Evolutionary conservation across 2,329 filamentous ascomycete genomes (phyloP).

Genomic region (Alternaria consortialis): DNA sequence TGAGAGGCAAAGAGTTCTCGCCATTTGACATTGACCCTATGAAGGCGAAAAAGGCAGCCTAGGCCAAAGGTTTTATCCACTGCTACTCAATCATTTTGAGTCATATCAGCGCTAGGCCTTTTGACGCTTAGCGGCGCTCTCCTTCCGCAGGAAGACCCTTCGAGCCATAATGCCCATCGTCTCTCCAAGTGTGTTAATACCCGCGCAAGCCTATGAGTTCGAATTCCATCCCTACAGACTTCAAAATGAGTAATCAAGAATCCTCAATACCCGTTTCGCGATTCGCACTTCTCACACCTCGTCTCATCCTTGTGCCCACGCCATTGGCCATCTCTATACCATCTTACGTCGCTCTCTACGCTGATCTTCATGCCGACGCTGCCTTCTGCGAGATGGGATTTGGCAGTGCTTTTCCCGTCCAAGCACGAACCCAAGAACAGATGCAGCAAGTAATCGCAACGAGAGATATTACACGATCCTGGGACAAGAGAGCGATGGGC

Average conservation of each 20-base stretch:
- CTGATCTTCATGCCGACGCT: not conserved
- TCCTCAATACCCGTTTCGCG: not conserved
- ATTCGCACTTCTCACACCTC: conserved; percentile 1
- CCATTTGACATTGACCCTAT: conserved; percentile 23
- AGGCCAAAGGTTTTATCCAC: not conserved
- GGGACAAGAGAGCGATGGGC: conserved; percentile 21
- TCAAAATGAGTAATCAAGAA: not conserved
- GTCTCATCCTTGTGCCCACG: conserved; percentile 5
- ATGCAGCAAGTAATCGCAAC: conserved; percentile 18
- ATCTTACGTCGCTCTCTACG: conserved; percentile 5
- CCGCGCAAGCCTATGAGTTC: not conserved
- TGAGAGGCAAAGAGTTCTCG: conserved; percentile 16
- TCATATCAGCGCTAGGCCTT: not conserved
- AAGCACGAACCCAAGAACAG: conserved; percentile 15
- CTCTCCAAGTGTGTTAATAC: not conserved
- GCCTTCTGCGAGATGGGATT: conserved; percentile 6
- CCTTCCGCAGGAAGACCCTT: not conserved
- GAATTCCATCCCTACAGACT: not conserved
- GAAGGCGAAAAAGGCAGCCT: conserved; percentile 9
- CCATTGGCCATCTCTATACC: not conserved
- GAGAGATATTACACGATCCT: conserved; percentile 23
- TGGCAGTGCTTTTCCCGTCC: not conserved
- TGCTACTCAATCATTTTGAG: not conserved
- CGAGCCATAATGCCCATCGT: not conserved
- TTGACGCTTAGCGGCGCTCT: not conserved